phyloP scores from a whole-genome alignment of 2,329 filamentous ascomycete species.

The Epichloe hybrida region DNA sequence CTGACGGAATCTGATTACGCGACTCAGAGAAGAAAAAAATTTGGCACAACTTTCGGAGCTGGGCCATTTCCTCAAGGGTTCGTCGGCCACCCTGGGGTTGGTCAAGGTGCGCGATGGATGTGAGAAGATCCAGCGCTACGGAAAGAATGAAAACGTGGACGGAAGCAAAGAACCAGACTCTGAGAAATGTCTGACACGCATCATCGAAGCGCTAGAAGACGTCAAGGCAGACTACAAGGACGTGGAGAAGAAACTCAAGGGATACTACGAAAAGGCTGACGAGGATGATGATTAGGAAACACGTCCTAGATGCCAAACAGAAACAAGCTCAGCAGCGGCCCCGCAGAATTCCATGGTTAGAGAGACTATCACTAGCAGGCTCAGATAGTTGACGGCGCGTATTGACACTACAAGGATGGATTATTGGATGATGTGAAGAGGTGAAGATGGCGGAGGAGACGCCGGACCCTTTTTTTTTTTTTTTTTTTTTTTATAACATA shows the following conservation, averaged over 20 bases:
- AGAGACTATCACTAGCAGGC: background rate
- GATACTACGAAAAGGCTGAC: constrained; percentile 40
- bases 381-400: no score
- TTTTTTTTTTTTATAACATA: background rate
- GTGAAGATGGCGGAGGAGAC: background rate
- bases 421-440: background rate
- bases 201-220: constrained; percentile 53
- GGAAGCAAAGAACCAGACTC: constrained; percentile 55
- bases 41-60: constrained; percentile 66
- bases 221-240: constrained; percentile 68
- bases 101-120: constrained; percentile 84
- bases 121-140: constrained; percentile 92
- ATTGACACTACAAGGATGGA: background rate
- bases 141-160: constrained; percentile 66
- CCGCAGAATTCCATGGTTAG: background rate
- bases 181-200: constrained; percentile 53
- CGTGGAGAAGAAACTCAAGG: constrained; percentile 54
- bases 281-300: constrained; percentile 10
- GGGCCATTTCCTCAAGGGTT: constrained; percentile 95
- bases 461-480: background rate
- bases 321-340: background rate
- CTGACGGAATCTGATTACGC: background rate
- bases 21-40: constrained; percentile 47
- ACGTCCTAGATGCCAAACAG: background rate
- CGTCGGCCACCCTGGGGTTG: constrained; percentile 84